A percentile compares a stretch with the other conserved stretches of the same genome.
Evolutionary conservation across 2,329 filamentous ascomycete genomes (phyloP).

Genomic region (Cladorrhinum sp.): DNA sequence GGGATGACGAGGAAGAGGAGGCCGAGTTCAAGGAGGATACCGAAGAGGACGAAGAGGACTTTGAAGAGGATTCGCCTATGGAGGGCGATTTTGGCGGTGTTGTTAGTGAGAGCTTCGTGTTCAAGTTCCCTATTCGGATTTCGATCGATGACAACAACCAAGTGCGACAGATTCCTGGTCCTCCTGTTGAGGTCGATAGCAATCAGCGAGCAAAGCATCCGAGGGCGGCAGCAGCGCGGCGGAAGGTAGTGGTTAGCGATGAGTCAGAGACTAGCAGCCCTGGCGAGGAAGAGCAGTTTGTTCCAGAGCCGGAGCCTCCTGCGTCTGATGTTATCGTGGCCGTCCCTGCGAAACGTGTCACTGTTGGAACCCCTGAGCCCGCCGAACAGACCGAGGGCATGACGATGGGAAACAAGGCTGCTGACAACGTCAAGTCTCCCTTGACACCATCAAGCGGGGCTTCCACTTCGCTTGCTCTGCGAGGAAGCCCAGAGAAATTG

Average conservation of each 20-base stretch:
- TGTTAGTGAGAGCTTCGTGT: conserved; percentile 60
- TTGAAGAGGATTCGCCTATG: conserved; percentile 50
- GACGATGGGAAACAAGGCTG: conserved; percentile 15
- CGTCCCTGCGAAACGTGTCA: conserved; percentile 22
- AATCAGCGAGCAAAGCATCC: conserved; percentile 18
- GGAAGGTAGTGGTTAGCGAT: conserved; percentile 27
- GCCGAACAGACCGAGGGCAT: not conserved
- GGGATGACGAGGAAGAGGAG: conserved; percentile 68
- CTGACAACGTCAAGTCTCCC: conserved; percentile 23
- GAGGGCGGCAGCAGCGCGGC: conserved; percentile 13
- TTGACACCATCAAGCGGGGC: conserved; percentile 28
- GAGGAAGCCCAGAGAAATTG: conserved; percentile 60
- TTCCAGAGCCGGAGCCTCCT: conserved; percentile 25
- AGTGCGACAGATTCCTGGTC: conserved; percentile 31
- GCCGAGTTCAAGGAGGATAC: conserved; percentile 57
- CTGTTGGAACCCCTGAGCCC: not conserved
- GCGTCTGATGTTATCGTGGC: conserved; percentile 25
- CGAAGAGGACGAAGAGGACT: conserved; percentile 55
- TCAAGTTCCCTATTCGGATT: conserved; percentile 63
- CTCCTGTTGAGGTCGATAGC: conserved; percentile 14
- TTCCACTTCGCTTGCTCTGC: conserved; percentile 53
- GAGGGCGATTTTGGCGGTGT: conserved; percentile 45
- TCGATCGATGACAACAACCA: conserved; percentile 37
- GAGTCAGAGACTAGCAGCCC: conserved; percentile 23
- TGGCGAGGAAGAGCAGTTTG: conserved; percentile 30